Conservation (phyloP, 148 eudicot genomes). For the Fagopyrum esculentum region DNA sequence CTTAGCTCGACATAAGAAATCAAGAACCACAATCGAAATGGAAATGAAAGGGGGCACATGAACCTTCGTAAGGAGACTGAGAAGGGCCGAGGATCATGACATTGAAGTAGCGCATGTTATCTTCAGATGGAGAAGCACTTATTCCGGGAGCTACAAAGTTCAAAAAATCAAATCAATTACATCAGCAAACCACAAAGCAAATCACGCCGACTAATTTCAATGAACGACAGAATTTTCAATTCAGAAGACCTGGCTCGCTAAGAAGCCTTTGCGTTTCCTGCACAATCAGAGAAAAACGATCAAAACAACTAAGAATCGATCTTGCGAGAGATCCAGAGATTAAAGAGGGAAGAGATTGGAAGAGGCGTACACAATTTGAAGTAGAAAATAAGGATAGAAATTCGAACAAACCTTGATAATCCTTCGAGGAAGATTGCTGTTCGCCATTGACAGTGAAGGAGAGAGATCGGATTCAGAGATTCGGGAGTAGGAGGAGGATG, state of each 20-base stretch:
- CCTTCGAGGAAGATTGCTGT: constrained; percentile 19
- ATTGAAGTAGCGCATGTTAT: constrained; percentile 19
- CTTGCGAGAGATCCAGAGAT: neutral
- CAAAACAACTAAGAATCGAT: neutral
- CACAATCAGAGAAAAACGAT: neutral
- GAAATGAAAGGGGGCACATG: neutral
- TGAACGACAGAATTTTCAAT: neutral
- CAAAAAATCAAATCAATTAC: neutral
- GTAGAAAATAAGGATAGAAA: neutral
- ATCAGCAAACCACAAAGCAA: neutral
- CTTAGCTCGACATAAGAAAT: neutral
- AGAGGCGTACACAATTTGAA: neutral
- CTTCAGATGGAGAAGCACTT: constrained; percentile 20
- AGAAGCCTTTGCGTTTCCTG: constrained; percentile 19
- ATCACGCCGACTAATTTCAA: neutral
- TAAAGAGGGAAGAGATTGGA: neutral
- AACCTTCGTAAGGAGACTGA: constrained; percentile 20
- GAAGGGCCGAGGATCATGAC: constrained; percentile 18
- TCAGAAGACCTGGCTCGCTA: constrained; percentile 14
- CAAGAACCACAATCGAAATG: neutral
- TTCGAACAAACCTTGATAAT: constrained; percentile 14
- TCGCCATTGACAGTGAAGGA: constrained; percentile 13
- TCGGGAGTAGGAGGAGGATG: neutral
- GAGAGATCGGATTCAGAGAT: neutral
- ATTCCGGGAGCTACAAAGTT: constrained; percentile 16